phyloP scores from a whole-genome alignment of 768 basidiomycete species.

The Holtermanniella nyarrowii region DNA sequence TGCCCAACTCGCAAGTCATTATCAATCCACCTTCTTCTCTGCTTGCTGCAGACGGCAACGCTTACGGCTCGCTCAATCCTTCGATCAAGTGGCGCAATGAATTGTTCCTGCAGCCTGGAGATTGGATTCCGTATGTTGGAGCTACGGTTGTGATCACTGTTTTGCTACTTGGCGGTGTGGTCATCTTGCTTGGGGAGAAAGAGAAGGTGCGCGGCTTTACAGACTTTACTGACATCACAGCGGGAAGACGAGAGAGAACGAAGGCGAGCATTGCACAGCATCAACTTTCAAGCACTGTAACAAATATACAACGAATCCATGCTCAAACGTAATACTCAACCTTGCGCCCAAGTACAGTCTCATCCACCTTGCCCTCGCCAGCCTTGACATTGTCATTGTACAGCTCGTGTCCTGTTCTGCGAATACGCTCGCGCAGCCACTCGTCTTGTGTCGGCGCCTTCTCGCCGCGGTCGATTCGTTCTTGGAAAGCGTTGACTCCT shows the following conservation, averaged over 20 bases:
- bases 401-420: conserved; percentile 20
- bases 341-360: conserved; percentile 13
- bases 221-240: conserved; percentile 43
- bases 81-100: conserved; percentile 66
- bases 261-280: conserved; percentile 78
- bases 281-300: conserved; percentile 94
- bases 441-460: conserved; percentile 20
- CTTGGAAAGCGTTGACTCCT: conserved; percentile 19
- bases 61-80: not conserved
- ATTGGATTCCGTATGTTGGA: conserved; percentile 98
- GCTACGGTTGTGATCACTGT: conserved; percentile 68
- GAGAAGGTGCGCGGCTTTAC: conserved; percentile 61
- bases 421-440: conserved; percentile 24
- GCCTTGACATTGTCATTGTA: conserved; percentile 11
- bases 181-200: conserved; percentile 74
- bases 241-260: conserved; percentile 89
- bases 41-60: not conserved
- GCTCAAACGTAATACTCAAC: conserved; percentile 19
- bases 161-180: conserved; percentile 63
- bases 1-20: conserved; percentile 95
- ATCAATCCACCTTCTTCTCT: conserved; percentile 57
- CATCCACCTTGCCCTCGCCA: conserved; percentile 10
- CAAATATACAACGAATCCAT: not conserved
- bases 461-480: conserved; percentile 16
- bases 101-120: conserved; percentile 82